Percentiles rank a stretch among this genome's conserved stretches.
These are phyloP conservation scores for Telfairia occidentalis DNA, from an alignment of 331 rosid species.

Conservation along the genomic window DNA sequence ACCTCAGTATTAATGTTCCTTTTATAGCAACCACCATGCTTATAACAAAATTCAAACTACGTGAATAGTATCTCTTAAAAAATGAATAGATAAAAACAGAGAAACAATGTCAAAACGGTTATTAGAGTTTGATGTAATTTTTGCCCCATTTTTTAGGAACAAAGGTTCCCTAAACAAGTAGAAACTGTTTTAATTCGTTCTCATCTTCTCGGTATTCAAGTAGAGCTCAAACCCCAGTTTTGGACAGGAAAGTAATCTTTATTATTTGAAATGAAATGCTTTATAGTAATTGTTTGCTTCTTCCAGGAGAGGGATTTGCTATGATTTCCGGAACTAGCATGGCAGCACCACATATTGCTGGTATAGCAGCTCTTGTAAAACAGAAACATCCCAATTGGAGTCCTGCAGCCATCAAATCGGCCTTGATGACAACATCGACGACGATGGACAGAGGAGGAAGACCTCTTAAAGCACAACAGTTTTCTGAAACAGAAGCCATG, in stretches of 20 bases:
- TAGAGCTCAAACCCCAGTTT: background rate
- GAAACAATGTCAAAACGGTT: background rate
- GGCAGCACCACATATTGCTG: slow-evolving; percentile 99
- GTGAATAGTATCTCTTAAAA: background rate
- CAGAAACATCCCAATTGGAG: slow-evolving; percentile 97
- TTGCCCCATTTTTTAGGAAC: background rate
- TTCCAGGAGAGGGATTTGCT: slow-evolving; percentile 88
- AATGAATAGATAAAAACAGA: background rate
- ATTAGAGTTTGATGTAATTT: background rate
- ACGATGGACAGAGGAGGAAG: slow-evolving; percentile 77
- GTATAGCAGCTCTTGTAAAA: slow-evolving; percentile 93
- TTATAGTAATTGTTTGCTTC: slow-evolving; percentile 7
- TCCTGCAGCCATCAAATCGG: slow-evolving; percentile 98
- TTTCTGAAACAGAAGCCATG: slow-evolving; percentile 73
- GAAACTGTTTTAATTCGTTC: background rate
- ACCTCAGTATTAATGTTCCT: background rate
- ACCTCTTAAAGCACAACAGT: slow-evolving; percentile 85
- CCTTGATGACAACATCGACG: slow-evolving; percentile 92
- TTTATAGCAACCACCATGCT: background rate
- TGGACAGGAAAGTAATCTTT: background rate
- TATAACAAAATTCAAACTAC: background rate
- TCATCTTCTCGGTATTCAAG: background rate
- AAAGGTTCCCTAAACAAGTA: background rate
- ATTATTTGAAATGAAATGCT: background rate
- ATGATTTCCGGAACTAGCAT: slow-evolving; percentile 99